Evolutionary conservation across 352 stramenopile species (phyloP), one percentile per base, ranked within the genome.

Genomic region (Phytophthora quininea): DNA sequence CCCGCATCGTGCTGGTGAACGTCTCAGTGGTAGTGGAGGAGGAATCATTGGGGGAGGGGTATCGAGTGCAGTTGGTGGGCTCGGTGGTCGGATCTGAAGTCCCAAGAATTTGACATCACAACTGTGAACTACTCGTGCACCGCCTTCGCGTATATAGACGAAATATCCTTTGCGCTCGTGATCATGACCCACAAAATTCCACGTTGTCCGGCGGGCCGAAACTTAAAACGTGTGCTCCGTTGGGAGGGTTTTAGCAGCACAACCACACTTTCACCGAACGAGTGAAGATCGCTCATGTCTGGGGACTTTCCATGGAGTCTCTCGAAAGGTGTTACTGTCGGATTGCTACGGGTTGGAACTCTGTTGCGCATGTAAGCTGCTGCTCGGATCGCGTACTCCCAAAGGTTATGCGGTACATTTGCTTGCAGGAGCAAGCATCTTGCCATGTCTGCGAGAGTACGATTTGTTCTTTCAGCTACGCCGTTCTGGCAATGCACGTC

Each of bases 401-500:
- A 64, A 10, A 58, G 27, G 15, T 52, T 53, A 12, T 64, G 38
- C 3, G 37, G 48, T 14, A 64, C 27, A 11, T 58, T 52, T 24
- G 47, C 38, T 52, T 52, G 46, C 4, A 52, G 6, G 10, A 52
- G 6, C 15, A 52, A n/a, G 6, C 19, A 35, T 10, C 50, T 35
- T 35, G 48, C 29, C 4, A 31, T 33, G 10, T 56, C 58, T 2
- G 37, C 30, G 1, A 64, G 38, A 4, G 58, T 64, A 4, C 58
- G 58, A 37, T 68, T 56, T 1, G 61, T 62, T 10, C 45, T 35
- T 4, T 62, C 37, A 15, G 45, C 46, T 0, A 62, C 35, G 14
- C 61, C 52, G 5, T 68, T 62, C 10, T 62, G 61, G 7, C 62
- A 61, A 12, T 67, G 51, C 1, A 49, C 35, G 2, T 67, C 43